These are phyloP conservation scores for Panus rudis DNA, from an alignment of 768 basidiomycete species.

Conservation along the genomic window DNA sequence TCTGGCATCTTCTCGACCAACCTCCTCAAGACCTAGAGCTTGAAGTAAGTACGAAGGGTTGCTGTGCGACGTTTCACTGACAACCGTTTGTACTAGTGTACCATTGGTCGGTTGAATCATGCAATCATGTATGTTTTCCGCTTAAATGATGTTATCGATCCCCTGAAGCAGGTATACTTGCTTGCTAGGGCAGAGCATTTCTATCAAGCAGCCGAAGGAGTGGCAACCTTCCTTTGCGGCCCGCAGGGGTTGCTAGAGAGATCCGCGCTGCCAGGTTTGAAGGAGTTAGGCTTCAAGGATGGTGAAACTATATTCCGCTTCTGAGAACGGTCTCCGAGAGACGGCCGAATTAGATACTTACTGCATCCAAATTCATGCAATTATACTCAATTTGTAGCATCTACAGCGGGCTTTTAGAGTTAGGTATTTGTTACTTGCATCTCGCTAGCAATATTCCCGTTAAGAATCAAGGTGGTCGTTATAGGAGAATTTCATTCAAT, in stretches of 20 bases:
- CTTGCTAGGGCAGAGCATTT: constrained; percentile 18
- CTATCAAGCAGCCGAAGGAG: constrained; percentile 8
- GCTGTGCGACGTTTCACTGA: too few relatives aligned
- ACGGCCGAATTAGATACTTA: too few relatives aligned
- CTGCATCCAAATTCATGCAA: too few relatives aligned
- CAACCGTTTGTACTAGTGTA: too few relatives aligned
- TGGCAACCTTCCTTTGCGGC: constrained; percentile 14
- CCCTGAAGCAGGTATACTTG: background rate
- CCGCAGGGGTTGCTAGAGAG: constrained; percentile 18
- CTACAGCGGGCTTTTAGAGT: too few relatives aligned
- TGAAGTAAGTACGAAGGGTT: constrained; percentile 11
- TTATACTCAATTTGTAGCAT: too few relatives aligned
- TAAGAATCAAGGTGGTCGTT: too few relatives aligned
- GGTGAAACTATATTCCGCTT: constrained; percentile 16
- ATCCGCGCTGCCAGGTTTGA: constrained; percentile 13
- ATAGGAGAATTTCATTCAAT: too few relatives aligned
- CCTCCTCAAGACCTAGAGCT: constrained; percentile 7
- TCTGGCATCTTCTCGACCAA: constrained; percentile 19
- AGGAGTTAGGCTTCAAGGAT: constrained; percentile 17
- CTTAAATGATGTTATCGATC: background rate
- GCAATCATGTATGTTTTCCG: constrained; percentile 13
- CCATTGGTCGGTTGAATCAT: constrained; percentile 10
- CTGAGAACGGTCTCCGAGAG: too few relatives aligned
- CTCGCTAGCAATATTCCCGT: too few relatives aligned
- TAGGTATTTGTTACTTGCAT: too few relatives aligned